Conservation (phyloP, 2,329 filamentous ascomycete genomes). For the Chrysosporium queenslandicum region DNA sequence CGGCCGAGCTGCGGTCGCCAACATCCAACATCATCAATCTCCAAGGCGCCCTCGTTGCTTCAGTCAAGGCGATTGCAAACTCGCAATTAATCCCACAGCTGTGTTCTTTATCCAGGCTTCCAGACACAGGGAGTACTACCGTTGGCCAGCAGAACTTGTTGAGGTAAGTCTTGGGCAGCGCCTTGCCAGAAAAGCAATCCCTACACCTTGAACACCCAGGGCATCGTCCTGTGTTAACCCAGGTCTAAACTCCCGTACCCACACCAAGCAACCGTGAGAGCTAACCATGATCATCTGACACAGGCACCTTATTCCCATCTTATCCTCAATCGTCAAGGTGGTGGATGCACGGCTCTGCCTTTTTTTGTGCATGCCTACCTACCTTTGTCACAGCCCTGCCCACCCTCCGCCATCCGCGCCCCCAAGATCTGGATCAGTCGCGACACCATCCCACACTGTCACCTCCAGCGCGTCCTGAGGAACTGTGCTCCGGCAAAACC, state of each 20-base stretch:
- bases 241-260: neutral
- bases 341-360: neutral
- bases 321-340: neutral
- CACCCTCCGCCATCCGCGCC: neutral
- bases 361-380: neutral
- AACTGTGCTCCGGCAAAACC: neutral
- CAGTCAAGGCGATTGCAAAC: too few relatives aligned
- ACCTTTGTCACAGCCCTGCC: neutral
- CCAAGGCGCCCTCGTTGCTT: too few relatives aligned
- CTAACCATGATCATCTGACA: conserved; percentile 11
- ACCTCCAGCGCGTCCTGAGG: neutral
- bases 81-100: too few relatives aligned
- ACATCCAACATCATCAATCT: neutral
- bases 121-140: too few relatives aligned
- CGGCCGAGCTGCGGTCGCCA: neutral
- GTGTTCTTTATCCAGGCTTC: too few relatives aligned
- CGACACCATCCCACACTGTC: neutral
- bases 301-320: neutral
- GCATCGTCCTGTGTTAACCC: neutral
- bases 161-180: too few relatives aligned
- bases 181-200: too few relatives aligned
- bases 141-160: too few relatives aligned
- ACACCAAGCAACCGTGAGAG: conserved; percentile 1
- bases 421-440: neutral
- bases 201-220: too few relatives aligned